A percentile compares a stretch with the other conserved stretches of the same genome.
These are phyloP conservation scores for Leptographium galeiforme DNA, from an alignment of 2,329 filamentous ascomycete genomes.

Conservation along the genomic window DNA sequence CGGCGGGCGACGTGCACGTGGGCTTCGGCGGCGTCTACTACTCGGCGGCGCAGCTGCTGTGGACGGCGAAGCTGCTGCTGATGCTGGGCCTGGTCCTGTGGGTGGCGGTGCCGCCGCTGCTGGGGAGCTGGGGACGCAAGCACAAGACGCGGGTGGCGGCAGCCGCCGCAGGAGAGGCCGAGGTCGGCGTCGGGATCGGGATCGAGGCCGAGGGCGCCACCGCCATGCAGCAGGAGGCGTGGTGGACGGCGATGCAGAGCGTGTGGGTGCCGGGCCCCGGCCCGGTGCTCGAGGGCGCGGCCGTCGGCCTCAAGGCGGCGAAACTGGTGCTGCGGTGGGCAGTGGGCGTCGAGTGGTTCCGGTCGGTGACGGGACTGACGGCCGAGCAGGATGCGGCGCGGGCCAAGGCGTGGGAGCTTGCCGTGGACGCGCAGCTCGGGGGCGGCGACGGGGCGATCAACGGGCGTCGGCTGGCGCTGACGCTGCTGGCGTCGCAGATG, in stretches of 20 bases:
- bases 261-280: constrained; percentile 84
- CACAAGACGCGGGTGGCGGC: no score
- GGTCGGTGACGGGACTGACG: constrained; percentile 60
- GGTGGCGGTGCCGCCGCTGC: constrained; percentile 40
- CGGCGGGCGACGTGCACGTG: constrained; percentile 25
- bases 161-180: constrained; percentile 14
- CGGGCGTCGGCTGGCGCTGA: constrained; percentile 72
- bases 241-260: constrained; percentile 85
- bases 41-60: constrained; percentile 29
- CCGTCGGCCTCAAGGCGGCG: constrained; percentile 63
- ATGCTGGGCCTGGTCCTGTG: constrained; percentile 41
- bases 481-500: constrained; percentile 76
- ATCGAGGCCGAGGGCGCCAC: constrained; percentile 46
- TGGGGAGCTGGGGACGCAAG: constrained; percentile 7
- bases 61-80: constrained; percentile 38
- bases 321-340: constrained; percentile 71
- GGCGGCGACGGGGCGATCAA: constrained; percentile 84
- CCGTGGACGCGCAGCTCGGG: constrained; percentile 81
- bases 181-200: not conserved
- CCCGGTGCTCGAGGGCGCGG: constrained; percentile 73
- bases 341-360: constrained; percentile 65
- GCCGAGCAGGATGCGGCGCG: constrained; percentile 76
- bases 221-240: constrained; percentile 73
- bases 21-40: constrained; percentile 42
- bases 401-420: constrained; percentile 86